Evolutionary conservation across 306 rosid genomes (phyloP), one percentile per base, ranked within the genome.

Genomic region (Vachellia pachyceras): DNA sequence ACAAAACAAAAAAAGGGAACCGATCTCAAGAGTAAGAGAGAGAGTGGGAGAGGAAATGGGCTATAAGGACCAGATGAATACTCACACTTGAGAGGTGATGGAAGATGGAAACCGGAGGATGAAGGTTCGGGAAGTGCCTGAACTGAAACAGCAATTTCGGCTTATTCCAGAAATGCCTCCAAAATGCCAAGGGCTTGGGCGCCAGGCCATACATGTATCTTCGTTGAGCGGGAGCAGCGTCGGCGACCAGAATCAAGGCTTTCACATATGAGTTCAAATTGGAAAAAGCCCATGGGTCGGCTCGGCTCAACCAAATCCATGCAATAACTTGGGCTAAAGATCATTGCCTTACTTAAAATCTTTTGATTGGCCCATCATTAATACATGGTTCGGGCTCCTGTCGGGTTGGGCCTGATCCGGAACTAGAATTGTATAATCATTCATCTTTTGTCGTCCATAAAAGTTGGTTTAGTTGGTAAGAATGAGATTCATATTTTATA

Each of bases 1-100:
- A 11, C 17, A 5, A 0, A 35, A 15, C 0, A 6, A 35, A 35
- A 35, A 61, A 35, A 61, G 33, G 2, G 45, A 12, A 42, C 0
- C 12, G 72, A 52, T 65, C 25, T 68, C 14, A 20, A 52, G 40
- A 60, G 39, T n/a, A 55, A 42, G 17, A 60, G 39, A 13, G 41
- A 11, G 40, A 13, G 40, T 11, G 41, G 13, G 69, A 65, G 6
- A 6, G 36, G 1, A 39, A 74, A 49, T 4, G 33, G 7, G 20
- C 20, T 44, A 39, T 33, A 78, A 54, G 5, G 22, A 83, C 79
- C 79, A 72, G 70, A 25, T 8, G n/a, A 11, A 33, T 5, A 61
- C 68, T 61, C 68, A 25, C 33, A 61, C n/a, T 61, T 29, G 9
- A 33, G 40, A 14, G 1, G 18, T 36, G 11, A 76, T 2, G 25